Conservation (phyloP, 2,329 filamentous ascomycete species). For the Scedosporium minutisporum region DNA sequence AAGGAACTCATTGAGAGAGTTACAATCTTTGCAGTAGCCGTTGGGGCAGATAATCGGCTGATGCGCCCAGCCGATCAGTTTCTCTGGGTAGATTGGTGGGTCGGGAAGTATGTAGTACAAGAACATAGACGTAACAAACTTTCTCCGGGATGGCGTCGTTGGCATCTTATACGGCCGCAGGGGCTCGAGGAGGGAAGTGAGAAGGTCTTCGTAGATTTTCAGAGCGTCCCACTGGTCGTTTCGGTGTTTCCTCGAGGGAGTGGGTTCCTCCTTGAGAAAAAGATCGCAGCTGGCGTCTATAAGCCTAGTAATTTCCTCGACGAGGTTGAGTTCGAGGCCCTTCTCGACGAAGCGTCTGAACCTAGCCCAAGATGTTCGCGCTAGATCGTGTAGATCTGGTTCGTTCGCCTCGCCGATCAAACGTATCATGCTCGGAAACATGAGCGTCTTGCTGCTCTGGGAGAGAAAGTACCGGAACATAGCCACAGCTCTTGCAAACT, state of each 20-base stretch:
- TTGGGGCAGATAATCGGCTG: background rate
- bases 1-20: conserved; percentile 18
- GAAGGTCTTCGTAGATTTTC: background rate
- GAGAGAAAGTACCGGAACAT: background rate
- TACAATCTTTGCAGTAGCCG: conserved; percentile 18
- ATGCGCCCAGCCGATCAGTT: background rate
- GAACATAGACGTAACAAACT: background rate
- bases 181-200: background rate
- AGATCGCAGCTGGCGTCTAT: conserved; percentile 14
- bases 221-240: background rate
- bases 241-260: background rate
- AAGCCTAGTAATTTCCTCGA: conserved; percentile 17
- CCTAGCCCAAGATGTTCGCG: too few species aligned
- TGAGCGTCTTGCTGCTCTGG: background rate
- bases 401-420: background rate
- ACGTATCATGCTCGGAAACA: background rate
- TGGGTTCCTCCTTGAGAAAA: conserved; percentile 14
- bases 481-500: background rate
- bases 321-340: conserved; percentile 23
- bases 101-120: background rate
- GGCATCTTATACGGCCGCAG: background rate
- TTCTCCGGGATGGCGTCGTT: background rate
- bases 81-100: background rate
- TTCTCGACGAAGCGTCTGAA: background rate
- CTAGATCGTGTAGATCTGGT: background rate